Conservation (phyloP, 768 basidiomycete genomes). For the Fibroporia radiculosa region DNA sequence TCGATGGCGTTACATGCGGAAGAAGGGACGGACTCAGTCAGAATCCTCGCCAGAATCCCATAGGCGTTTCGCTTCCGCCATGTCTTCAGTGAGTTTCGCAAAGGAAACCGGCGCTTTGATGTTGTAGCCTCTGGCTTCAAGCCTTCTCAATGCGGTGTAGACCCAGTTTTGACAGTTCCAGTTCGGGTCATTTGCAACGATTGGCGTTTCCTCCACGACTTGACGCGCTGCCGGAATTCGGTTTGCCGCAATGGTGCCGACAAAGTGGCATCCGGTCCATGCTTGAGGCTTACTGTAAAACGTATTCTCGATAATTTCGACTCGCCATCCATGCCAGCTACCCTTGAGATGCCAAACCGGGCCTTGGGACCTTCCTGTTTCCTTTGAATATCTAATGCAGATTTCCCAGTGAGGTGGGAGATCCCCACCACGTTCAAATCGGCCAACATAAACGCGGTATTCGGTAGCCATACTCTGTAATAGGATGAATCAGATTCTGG, state of each 20-base stretch:
- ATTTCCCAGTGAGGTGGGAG: neutral
- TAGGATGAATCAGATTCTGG: no score
- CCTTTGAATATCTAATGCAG: neutral
- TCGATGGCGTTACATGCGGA: no score
- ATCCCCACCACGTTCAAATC: neutral
- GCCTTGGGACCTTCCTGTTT: neutral
- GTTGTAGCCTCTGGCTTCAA: conserved; percentile 7
- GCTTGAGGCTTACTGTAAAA: neutral
- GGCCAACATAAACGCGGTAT: neutral
- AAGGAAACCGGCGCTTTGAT: neutral
- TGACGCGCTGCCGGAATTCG: conserved; percentile 6
- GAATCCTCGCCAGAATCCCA: neutral
- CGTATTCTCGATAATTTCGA: neutral
- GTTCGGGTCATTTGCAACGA: conserved; percentile 8
- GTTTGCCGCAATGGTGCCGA: conserved; percentile 9
- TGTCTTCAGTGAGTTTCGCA: neutral
- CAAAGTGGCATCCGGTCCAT: conserved; percentile 11
- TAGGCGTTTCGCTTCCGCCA: neutral
- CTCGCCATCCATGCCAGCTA: neutral
- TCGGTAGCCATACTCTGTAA: no score
- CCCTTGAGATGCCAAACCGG: neutral
- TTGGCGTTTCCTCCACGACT: conserved; percentile 8
- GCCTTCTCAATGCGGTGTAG: conserved; percentile 9
- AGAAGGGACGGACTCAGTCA: no score
- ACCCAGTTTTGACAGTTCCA: conserved; percentile 18